These are phyloP conservation scores for button mushroom (Agaricus bisporus) DNA, from an alignment of 768 basidiomycete genomes.

Conservation along the genomic window DNA sequence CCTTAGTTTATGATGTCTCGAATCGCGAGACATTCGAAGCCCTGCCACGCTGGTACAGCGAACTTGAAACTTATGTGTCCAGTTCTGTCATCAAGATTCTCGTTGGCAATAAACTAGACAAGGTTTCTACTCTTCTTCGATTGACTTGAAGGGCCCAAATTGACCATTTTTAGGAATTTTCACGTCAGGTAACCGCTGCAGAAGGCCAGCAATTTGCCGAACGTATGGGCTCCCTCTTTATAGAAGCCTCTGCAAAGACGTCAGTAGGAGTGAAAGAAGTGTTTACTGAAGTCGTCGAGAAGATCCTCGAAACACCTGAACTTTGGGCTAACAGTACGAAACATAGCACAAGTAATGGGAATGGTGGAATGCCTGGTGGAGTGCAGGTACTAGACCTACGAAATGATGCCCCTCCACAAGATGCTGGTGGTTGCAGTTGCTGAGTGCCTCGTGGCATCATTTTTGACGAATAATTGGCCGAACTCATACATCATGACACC, in stretches of 20 bases:
- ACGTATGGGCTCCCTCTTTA: slow-evolving; percentile 78
- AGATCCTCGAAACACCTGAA: slow-evolving; percentile 79
- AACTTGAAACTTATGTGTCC: slow-evolving; percentile 90
- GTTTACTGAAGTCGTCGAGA: slow-evolving; percentile 66
- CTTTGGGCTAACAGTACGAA: slow-evolving; percentile 52
- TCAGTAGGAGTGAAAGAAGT: slow-evolving; percentile 75
- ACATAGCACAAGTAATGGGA: slow-evolving; percentile 32
- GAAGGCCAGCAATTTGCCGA: slow-evolving; percentile 80
- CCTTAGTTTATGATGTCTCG: slow-evolving; percentile 90
- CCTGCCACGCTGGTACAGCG: slow-evolving; percentile 87
- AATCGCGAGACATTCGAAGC: slow-evolving; percentile 91
- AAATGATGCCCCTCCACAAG: slow-evolving; percentile 15
- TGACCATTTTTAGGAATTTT: slow-evolving; percentile 61
- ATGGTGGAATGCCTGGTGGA: slow-evolving; percentile 45
- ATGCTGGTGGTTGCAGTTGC: slow-evolving; percentile 23
- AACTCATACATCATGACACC: background rate
- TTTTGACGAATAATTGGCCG: background rate
- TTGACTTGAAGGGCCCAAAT: background rate
- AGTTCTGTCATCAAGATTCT: slow-evolving; percentile 87
- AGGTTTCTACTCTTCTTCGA: slow-evolving; percentile 27
- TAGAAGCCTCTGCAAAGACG: slow-evolving; percentile 94
- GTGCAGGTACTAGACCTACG: slow-evolving; percentile 37
- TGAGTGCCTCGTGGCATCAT: slow-evolving; percentile 9
- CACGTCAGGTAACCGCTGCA: slow-evolving; percentile 73
- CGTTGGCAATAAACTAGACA: slow-evolving; percentile 93